phyloP scores from a whole-genome alignment of 495 filamentous ascomycete genomes.

The Clohesyomyces aquaticus region DNA sequence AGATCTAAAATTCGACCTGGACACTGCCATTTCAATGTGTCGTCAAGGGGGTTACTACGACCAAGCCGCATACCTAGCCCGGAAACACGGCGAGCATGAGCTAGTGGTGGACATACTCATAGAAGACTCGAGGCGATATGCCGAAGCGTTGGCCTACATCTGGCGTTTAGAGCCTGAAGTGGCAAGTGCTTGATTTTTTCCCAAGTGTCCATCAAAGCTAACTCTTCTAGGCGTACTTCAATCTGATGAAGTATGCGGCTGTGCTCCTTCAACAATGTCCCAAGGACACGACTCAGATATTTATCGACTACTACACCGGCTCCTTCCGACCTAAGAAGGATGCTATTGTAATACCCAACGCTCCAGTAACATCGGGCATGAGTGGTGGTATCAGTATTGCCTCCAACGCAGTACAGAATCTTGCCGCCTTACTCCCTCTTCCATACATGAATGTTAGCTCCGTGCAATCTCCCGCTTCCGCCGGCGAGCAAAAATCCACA shows the following conservation, averaged over 20 bases:
- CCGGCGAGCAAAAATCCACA: constrained; percentile 41
- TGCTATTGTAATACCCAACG: constrained; percentile 54
- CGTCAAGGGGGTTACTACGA: constrained; percentile 97
- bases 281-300: constrained; percentile 75
- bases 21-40: constrained; percentile 97
- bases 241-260: constrained; percentile 92
- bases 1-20: constrained; percentile 93
- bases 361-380: constrained; percentile 58
- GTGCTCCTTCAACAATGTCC: constrained; percentile 86
- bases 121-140: constrained; percentile 88
- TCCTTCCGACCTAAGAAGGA: constrained; percentile 75
- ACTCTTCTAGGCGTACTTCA: constrained; percentile 71
- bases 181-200: constrained; percentile 53
- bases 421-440: constrained; percentile 79
- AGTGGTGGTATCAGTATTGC: constrained; percentile 49
- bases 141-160: constrained; percentile 87
- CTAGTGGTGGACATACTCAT: constrained; percentile 93
- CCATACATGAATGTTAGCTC: constrained; percentile 76
- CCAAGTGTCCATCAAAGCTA: constrained; percentile 27
- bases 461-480: constrained; percentile 34
- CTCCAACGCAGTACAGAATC: constrained; percentile 75
- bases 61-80: constrained; percentile 92
- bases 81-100: constrained; percentile 91
- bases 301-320: constrained; percentile 92
- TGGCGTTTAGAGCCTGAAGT: constrained; percentile 82